Evolutionary conservation across 1,284 basidiomycete genomes (phyloP), one percentile per base, ranked within the genome.

Genomic region (Irpex lacteus): DNA sequence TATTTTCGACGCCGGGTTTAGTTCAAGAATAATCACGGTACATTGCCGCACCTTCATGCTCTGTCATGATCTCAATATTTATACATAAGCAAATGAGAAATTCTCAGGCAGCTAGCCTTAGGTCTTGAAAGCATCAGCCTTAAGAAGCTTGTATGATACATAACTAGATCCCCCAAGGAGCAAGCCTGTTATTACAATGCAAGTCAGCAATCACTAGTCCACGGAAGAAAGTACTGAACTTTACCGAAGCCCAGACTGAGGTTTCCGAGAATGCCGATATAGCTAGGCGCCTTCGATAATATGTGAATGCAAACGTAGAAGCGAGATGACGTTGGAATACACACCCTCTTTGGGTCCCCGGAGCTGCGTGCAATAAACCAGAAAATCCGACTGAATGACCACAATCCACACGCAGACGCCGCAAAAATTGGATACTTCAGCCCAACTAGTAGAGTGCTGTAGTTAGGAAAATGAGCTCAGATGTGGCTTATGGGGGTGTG

Each of bases 321-420:
- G 15, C 15, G 15, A 44, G 26, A 26, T 26, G 26, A 26, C 26
- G 26, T 26, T 59, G 7, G 37, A 40, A 18, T 26, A 34, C 54
- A 18, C 62, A 79, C 79, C 75, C 77, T 77, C 7, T 61, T 67
- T 2, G 85, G 84, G 57, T 81, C 76, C 8, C 85, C 85, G 19
- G 77, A 79, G 47, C 78, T 69, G 70, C 90, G 90, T 34, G 85
- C 85, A 18, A 80, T 70, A 57, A 86, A 90, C 70, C 89, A 94
- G 9, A 84, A 62, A 58, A 91, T 68, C 32, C 91, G 86, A 19
- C 78, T 74, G 11, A 88, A 2, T 19, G 82, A 74, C 83, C 87
- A 92, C 9, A 77, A 47, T 7, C 77, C 83, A 60, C 86, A 85
- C 15, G 82, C 73, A 6, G 77, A 66, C 7, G 89, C 85, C 26